Evolutionary conservation across 352 stramenopile species (phyloP), one percentile per base, ranked within the genome.

Genomic region (Globisporangium yorkense): DNA sequence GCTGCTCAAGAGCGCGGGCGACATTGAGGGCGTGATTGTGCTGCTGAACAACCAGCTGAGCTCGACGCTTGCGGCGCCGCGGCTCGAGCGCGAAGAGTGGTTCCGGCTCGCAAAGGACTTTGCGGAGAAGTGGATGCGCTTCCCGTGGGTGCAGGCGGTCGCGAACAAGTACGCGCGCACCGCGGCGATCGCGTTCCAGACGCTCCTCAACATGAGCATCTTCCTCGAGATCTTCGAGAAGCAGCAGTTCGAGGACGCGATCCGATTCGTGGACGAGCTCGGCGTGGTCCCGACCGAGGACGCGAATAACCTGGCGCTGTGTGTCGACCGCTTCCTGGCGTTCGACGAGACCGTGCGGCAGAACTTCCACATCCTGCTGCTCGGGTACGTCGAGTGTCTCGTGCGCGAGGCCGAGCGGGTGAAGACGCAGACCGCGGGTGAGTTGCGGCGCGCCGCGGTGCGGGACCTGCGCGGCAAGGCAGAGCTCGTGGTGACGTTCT

Each of bases 361-460:
- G 61, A 93, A 87, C 63, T 89, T 95, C 55, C 80, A 95, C 67
- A 74, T 93, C 29, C 59, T 95, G 57, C 62, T 95, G 66, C 68
- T 95, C 7, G 83, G 85, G 10, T 95, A 95, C 70, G 85, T 93
- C 62, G 85, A 95, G 71, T 90, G 85, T 49, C 80, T 95, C 37
- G 83, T 93, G 56, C 82, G 81, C 40, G 83, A 92, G 57, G 77
- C 77, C n/a, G 80, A 92, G 44, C 83, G 82, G 33, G 45, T 89
- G 33, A 95, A 93, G 68, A 63, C 74, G n/a, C 75, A 91, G 57
- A 53, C 71, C 1, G 69, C 80, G 2, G 82, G 82, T 15, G 82
- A 92, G 15, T 45, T 79, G 18, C 71, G 75, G 21, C 79, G 84
- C 55, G 46, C 62, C 21, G 66, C 62, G 1, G 61, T 92, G 50